Evolutionary conservation across 1,139 yeast species (phyloP).

Genomic region (Pichia sp.): DNA sequence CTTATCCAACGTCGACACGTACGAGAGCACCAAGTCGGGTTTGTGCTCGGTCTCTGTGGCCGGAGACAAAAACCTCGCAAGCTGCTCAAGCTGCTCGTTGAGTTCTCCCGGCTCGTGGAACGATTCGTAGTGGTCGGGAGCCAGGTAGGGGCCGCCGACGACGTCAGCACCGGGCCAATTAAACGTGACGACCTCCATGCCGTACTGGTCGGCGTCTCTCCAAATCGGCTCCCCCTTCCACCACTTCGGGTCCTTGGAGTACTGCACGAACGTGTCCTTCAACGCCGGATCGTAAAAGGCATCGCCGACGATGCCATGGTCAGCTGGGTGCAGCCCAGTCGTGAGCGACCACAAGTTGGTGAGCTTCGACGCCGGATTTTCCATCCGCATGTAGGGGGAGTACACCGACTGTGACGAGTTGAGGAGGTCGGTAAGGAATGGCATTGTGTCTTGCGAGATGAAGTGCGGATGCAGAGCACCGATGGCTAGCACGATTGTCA

Average conservation of each 20-base stretch:
- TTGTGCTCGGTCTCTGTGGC: neutral
- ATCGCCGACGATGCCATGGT: slow-evolving; percentile 86
- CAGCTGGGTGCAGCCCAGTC: slow-evolving; percentile 78
- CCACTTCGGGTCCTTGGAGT: slow-evolving; percentile 56
- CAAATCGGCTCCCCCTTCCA: slow-evolving; percentile 95
- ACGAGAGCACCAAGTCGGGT: slow-evolving; percentile 62
- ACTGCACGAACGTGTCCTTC: slow-evolving; percentile 55
- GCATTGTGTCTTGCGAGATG: slow-evolving; percentile 63
- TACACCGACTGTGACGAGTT: slow-evolving; percentile 45
- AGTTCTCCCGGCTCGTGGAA: slow-evolving; percentile 64
- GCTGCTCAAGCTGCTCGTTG: slow-evolving; percentile 49
- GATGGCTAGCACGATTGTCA: slow-evolving; percentile 71
- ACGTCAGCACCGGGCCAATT: slow-evolving; percentile 67
- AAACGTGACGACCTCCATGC: slow-evolving; percentile 71
- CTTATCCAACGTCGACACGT: slow-evolving; percentile 76
- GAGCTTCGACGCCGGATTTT: slow-evolving; percentile 85
- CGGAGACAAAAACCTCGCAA: slow-evolving; percentile 39
- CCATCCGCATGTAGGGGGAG: slow-evolving; percentile 80
- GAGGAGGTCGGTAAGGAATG: slow-evolving; percentile 58
- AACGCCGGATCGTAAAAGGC: slow-evolving; percentile 64
- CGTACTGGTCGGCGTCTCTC: slow-evolving; percentile 68
- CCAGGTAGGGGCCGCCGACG: slow-evolving; percentile 41
- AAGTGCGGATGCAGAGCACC: slow-evolving; percentile 94
- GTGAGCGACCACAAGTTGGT: slow-evolving; percentile 91
- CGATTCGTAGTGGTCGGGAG: slow-evolving; percentile 51